phyloP scores from a whole-genome alignment of 768 basidiomycete species.

The Tricholomella constricta region DNA sequence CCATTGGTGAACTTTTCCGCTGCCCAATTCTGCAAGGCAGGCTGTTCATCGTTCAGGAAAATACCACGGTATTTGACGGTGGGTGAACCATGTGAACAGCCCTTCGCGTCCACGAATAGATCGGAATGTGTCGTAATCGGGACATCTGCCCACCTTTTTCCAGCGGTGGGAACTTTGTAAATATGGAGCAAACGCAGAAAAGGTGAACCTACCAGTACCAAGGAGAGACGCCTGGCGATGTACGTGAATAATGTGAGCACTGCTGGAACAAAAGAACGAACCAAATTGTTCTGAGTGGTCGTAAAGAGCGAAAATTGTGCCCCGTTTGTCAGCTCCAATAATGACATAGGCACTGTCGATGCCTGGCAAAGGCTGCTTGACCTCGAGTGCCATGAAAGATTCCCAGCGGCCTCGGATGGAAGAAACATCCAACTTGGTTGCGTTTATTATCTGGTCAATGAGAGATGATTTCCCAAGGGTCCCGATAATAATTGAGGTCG shows the following conservation, averaged over 20 bases:
- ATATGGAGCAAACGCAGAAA: background rate
- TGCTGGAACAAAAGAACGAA: constrained; percentile 17
- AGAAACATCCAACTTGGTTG: constrained; percentile 55
- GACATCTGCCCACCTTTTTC: constrained; percentile 86
- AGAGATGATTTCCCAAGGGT: constrained; percentile 60
- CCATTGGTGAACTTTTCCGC: constrained; percentile 68
- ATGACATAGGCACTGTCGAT: constrained; percentile 66
- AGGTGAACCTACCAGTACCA: constrained; percentile 53
- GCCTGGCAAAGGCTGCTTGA: constrained; percentile 58
- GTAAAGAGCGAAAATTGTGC: constrained; percentile 66
- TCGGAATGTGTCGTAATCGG: constrained; percentile 52
- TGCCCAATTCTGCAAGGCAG: constrained; percentile 72
- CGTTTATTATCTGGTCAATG: constrained; percentile 52
- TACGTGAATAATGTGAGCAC: constrained; percentile 2
- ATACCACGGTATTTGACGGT: constrained; percentile 73
- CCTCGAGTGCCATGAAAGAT: constrained; percentile 52
- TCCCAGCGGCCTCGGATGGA: constrained; percentile 69
- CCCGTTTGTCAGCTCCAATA: constrained; percentile 68
- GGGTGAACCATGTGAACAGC: constrained; percentile 60
- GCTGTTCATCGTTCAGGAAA: constrained; percentile 79
- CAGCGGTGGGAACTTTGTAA: too few relatives aligned
- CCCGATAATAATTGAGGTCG: constrained; percentile 65
- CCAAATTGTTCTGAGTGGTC: constrained; percentile 74
- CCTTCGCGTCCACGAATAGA: constrained; percentile 46
- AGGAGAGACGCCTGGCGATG: constrained; percentile 55